These are phyloP conservation scores for Domatiomyces catenatus DNA, from an alignment of 2,329 filamentous ascomycete species.

Conservation along the genomic window DNA sequence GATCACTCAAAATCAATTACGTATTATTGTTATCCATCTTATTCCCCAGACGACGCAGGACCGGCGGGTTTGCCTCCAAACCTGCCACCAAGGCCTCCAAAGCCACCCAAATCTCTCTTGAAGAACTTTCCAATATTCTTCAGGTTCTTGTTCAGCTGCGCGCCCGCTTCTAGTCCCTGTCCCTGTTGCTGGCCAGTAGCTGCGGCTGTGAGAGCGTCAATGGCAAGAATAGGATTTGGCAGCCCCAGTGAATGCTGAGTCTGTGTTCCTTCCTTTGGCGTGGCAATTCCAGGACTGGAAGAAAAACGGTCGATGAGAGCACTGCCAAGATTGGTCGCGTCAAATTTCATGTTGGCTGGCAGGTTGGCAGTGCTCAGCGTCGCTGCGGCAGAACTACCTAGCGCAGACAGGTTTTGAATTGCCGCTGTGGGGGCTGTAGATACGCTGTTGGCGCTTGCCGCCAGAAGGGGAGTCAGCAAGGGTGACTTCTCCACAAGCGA, in stretches of 20 bases:
- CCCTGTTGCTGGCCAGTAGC: slow-evolving; percentile 5
- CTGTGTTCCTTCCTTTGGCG: background rate
- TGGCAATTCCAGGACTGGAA: slow-evolving; percentile 24
- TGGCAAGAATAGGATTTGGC: slow-evolving; percentile 8
- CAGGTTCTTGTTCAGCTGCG: slow-evolving; percentile 79
- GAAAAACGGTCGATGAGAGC: slow-evolving; percentile 55
- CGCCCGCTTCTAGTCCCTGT: slow-evolving; percentile 36
- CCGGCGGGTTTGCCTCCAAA: slow-evolving; percentile 16
- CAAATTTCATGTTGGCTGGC: slow-evolving; percentile 46
- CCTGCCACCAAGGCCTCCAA: slow-evolving; percentile 51
- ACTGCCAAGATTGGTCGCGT: slow-evolving; percentile 67
- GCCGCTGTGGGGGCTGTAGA: slow-evolving; percentile 27
- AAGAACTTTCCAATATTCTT: slow-evolving; percentile 97
- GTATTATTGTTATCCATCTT: background rate
- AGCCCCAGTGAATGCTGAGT: slow-evolving; percentile 41
- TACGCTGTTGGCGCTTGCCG: slow-evolving; percentile 16
- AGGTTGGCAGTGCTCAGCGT: slow-evolving; percentile 32
- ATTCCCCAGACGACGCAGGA: slow-evolving; percentile 13
- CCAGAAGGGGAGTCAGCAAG: slow-evolving; percentile 49
- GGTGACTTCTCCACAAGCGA: slow-evolving; percentile 56
- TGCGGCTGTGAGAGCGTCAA: slow-evolving; percentile 13
- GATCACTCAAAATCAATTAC: no score
- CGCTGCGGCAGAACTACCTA: slow-evolving; percentile 28
- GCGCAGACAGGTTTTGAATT: slow-evolving; percentile 30
- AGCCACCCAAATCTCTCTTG: slow-evolving; percentile 64